These are phyloP conservation scores for Oryza glumipatula DNA, from an alignment of 176 grass and related monocot species.

Conservation along the genomic window DNA sequence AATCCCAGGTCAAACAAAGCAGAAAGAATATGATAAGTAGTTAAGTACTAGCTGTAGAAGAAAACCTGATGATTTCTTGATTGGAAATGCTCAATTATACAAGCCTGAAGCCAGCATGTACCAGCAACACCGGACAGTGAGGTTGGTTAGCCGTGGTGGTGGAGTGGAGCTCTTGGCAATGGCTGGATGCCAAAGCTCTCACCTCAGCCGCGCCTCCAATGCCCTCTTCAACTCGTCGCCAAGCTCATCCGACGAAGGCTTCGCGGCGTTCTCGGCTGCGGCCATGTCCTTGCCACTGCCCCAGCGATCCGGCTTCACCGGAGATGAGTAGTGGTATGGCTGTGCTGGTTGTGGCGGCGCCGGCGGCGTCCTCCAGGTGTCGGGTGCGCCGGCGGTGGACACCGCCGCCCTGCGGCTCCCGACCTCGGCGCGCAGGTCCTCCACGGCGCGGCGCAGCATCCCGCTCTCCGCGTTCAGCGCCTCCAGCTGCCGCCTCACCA, in stretches of 20 bases:
- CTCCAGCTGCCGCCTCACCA: conserved; percentile 62
- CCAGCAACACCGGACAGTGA: not conserved
- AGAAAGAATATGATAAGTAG: not conserved
- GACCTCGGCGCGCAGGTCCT: conserved; percentile 71
- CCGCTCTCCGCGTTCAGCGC: conserved; percentile 60
- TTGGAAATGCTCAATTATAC: not conserved
- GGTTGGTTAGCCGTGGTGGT: too few species aligned
- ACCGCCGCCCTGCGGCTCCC: not conserved
- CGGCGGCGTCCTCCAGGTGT: not conserved
- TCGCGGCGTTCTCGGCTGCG: not conserved
- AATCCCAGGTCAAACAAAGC: not conserved
- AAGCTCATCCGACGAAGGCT: conserved; percentile 23
- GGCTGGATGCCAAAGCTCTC: conserved; percentile 11
- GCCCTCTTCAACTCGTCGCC: conserved; percentile 63
- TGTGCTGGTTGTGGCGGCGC: not conserved
- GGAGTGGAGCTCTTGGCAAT: not conserved
- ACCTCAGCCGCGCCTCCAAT: conserved; percentile 46
- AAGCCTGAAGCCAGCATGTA: not conserved
- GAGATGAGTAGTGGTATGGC: conserved; percentile 15
- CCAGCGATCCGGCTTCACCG: conserved; percentile 22
- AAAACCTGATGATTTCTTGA: not conserved
- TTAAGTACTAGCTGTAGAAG: not conserved
- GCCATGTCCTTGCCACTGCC: conserved; percentile 3
- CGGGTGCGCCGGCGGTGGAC: not conserved
- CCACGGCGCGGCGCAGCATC: conserved; percentile 60